Percentiles rank a stretch among this genome's conserved stretches.
These are phyloP conservation scores for Verticillium albo-atrum DNA, from an alignment of 2,329 filamentous ascomycete genomes.

Conservation along the genomic window DNA sequence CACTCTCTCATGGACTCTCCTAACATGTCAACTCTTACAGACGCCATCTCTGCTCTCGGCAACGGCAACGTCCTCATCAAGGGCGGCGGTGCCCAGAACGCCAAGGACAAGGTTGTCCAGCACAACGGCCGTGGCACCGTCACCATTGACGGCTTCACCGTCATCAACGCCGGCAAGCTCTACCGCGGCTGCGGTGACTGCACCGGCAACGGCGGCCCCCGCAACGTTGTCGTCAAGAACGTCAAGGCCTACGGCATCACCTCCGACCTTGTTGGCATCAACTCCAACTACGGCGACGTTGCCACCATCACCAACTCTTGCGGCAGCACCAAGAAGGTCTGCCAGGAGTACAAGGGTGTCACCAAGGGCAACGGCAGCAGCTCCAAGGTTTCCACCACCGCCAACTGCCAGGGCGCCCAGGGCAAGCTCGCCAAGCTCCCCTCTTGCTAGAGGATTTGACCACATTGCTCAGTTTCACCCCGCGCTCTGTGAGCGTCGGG, in stretches of 20 bases:
- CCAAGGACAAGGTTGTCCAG: slow-evolving; percentile 27
- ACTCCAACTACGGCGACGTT: slow-evolving; percentile 12
- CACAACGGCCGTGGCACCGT: slow-evolving; percentile 27
- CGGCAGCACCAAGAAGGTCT: slow-evolving; percentile 18
- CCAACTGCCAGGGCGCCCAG: slow-evolving; percentile 6
- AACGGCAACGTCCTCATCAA: slow-evolving; percentile 25
- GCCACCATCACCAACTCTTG: slow-evolving; percentile 24
- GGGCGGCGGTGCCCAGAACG: slow-evolving; percentile 27
- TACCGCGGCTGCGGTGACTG: slow-evolving; percentile 38
- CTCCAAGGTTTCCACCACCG: slow-evolving; percentile 5
- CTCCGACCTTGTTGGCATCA: slow-evolving; percentile 7
- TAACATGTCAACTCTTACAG: background rate
- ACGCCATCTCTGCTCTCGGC: slow-evolving; percentile 17
- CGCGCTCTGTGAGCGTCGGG: background rate
- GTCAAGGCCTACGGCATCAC: slow-evolving; percentile 15
- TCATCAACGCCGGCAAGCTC: slow-evolving; percentile 35
- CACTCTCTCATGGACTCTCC: background rate
- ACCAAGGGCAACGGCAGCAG: slow-evolving; percentile 22
- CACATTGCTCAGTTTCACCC: background rate
- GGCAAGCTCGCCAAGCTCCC: slow-evolving; percentile 1
- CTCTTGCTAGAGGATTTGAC: background rate
- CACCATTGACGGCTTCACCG: slow-evolving; percentile 26
- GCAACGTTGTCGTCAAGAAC: slow-evolving; percentile 5
- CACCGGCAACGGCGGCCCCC: slow-evolving; percentile 22
- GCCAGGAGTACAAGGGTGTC: slow-evolving; percentile 23